phyloP scores from a whole-genome alignment of 1,139 yeast species.

The Taiozyma sp. region DNA sequence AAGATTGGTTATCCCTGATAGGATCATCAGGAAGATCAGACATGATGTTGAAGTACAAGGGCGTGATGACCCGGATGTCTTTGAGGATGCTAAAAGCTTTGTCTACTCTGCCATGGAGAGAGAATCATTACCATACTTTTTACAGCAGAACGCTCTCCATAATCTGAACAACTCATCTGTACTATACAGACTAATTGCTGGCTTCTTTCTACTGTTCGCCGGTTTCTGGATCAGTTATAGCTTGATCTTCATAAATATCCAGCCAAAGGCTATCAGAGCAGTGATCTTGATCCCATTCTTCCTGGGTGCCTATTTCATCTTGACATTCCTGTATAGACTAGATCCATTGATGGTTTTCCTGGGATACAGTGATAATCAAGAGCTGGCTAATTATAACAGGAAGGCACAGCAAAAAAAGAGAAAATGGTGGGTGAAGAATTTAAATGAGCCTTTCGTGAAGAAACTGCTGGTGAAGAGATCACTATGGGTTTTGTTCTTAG shows the following conservation, averaged over 20 bases:
- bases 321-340: slow-evolving; percentile 68
- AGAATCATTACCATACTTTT: slow-evolving; percentile 84
- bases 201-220: slow-evolving; percentile 65
- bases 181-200: slow-evolving; percentile 54
- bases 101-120: slow-evolving; percentile 87
- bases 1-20: slow-evolving; percentile 62
- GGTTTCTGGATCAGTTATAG: slow-evolving; percentile 91
- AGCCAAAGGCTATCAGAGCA: slow-evolving; percentile 60
- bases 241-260: slow-evolving; percentile 66
- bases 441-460: slow-evolving; percentile 71
- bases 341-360: slow-evolving; percentile 76
- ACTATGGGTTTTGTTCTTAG: slow-evolving; percentile 59
- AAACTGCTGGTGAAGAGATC: slow-evolving; percentile 61
- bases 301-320: slow-evolving; percentile 65
- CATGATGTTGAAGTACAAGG: slow-evolving; percentile 72
- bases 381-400: slow-evolving; percentile 12
- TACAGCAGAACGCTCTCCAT: slow-evolving; percentile 74
- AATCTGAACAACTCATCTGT: slow-evolving; percentile 63
- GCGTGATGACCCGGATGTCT: slow-evolving; percentile 91
- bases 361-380: slow-evolving; percentile 57
- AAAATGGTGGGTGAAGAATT: slow-evolving; percentile 14
- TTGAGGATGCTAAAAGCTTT: slow-evolving; percentile 74
- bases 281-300: slow-evolving; percentile 72
- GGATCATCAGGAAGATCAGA: slow-evolving; percentile 53
- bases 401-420: slow-evolving; percentile 9